phyloP scores from a whole-genome alignment of 306 rosid genomes.

The Quercus berberidifolia region DNA sequence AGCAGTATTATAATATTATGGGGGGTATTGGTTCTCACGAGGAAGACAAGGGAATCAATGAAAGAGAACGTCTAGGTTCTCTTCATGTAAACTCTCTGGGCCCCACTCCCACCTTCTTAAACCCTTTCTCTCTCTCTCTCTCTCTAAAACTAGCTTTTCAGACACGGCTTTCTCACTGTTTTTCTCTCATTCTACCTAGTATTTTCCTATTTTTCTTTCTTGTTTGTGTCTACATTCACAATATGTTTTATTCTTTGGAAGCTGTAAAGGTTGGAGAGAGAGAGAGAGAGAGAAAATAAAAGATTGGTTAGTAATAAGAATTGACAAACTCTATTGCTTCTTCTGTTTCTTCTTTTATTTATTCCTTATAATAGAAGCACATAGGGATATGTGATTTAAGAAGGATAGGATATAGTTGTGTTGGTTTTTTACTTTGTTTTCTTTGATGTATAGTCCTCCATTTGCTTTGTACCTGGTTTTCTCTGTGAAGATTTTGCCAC shows the following conservation, averaged over 20 bases:
- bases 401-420: no score
- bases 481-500: not conserved
- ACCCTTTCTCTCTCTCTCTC: not conserved
- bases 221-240: not conserved
- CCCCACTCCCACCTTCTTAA: conserved; percentile 20
- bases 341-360: not conserved
- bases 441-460: not conserved
- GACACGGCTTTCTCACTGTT: not conserved
- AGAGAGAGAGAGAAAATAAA: not conserved
- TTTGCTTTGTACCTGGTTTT: not conserved
- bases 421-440: not conserved
- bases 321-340: not conserved
- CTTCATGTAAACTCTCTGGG: conserved; percentile 42
- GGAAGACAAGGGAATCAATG: not conserved
- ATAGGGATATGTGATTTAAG: not conserved
- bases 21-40: not conserved
- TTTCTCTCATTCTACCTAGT: not conserved
- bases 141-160: not conserved
- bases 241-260: not conserved
- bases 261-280: not conserved
- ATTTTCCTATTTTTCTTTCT: not conserved
- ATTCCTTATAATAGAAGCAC: not conserved
- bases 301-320: not conserved
- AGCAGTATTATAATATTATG: no score
- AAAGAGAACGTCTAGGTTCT: conserved; percentile 39